Evolutionary conservation across 208 protist genomes (phyloP).

Genomic region (Trypanosoma congolense): DNA sequence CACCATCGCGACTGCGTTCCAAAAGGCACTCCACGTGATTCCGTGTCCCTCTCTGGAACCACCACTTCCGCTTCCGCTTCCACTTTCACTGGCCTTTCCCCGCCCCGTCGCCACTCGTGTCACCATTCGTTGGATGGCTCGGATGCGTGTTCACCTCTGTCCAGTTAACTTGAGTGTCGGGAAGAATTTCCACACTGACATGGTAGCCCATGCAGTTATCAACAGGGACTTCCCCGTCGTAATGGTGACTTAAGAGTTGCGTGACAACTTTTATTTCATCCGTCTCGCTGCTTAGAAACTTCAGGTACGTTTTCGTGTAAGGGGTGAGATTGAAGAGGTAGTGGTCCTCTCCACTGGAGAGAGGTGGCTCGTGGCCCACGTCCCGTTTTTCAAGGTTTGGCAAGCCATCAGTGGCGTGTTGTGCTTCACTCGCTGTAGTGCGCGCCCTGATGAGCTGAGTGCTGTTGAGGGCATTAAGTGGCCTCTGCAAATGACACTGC

Average conservation of each 20-base stretch:
- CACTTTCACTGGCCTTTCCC: no score
- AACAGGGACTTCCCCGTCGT: conserved; percentile 22
- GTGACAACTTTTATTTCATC: conserved; percentile 39
- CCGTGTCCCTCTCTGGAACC: background rate
- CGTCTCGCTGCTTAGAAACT: conserved; percentile 26
- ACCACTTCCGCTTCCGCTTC: background rate
- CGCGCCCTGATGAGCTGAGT: no score
- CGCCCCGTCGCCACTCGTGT: background rate
- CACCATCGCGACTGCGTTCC: conserved; percentile 45
- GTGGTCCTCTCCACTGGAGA: background rate
- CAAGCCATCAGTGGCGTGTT: no score
- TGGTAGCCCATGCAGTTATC: conserved; percentile 42
- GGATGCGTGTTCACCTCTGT: background rate
- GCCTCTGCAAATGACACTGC: no score
- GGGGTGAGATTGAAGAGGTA: background rate
- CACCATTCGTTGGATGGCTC: background rate
- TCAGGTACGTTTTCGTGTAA: conserved; percentile 3
- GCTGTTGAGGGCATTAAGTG: no score
- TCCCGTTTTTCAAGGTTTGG: background rate
- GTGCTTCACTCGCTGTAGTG: no score
- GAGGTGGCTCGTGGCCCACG: background rate
- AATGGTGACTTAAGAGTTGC: conserved; percentile 42
- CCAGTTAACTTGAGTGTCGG: background rate
- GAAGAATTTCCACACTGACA: conserved; percentile 35
- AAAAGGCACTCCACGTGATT: conserved; percentile 27